A percentile compares a stretch with the other conserved stretches of the same genome.
phyloP scores from a whole-genome alignment of 805 yeast genomes.

The Candida ipomoeae region DNA sequence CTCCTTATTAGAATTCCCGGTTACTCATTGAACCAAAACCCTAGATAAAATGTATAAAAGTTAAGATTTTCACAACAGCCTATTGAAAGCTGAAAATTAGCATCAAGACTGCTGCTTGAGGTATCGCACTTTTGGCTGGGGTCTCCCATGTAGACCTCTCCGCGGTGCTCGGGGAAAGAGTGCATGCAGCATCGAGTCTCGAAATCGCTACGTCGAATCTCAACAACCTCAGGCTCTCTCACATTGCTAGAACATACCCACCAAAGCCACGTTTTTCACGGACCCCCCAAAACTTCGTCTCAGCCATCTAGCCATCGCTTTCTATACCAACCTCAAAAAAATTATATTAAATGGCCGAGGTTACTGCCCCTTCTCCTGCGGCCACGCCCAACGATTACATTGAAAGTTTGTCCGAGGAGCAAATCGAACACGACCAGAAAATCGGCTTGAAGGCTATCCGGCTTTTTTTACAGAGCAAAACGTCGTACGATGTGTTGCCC shows the following conservation, averaged over 20 bases:
- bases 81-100: no score
- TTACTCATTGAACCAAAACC: no score
- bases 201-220: slow-evolving; percentile 1
- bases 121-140: background rate
- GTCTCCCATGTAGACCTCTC: background rate
- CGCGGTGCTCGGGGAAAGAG: background rate
- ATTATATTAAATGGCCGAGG: slow-evolving; percentile 17
- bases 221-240: background rate
- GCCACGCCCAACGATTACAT: slow-evolving; percentile 43
- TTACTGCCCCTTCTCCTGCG: slow-evolving; percentile 18
- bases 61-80: no score
- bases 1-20: no score
- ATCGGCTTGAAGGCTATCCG: slow-evolving; percentile 81
- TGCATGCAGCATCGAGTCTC: slow-evolving; percentile 2
- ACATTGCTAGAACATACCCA: background rate
- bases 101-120: background rate
- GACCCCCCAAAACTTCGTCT: background rate
- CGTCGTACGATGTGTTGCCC: slow-evolving; percentile 94
- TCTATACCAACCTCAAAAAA: background rate
- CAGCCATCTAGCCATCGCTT: background rate
- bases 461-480: slow-evolving; percentile 77
- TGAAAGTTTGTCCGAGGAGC: slow-evolving; percentile 36
- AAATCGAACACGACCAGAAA: slow-evolving; percentile 57
- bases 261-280: background rate
- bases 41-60: no score